Evolutionary conservation across 1,284 basidiomycete species (phyloP).

Genomic region (Anthracocystis panici-leucophaei): DNA sequence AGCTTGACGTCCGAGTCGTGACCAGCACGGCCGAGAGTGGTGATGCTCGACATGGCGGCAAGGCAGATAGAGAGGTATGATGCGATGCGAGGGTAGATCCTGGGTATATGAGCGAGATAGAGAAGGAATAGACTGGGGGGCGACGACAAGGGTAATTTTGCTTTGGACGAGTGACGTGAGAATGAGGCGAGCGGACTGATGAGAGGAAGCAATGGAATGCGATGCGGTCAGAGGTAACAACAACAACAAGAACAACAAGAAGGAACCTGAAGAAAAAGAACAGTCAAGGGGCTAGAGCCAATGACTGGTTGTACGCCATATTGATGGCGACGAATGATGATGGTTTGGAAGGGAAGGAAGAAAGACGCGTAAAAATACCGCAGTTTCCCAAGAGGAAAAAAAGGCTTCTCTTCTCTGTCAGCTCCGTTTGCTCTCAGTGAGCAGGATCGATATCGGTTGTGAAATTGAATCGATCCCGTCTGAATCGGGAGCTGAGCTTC

Average conservation of each 20-base stretch:
- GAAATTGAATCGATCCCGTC: not conserved
- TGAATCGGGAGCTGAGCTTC: not conserved
- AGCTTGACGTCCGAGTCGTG: constrained; percentile 47
- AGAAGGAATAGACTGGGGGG: not conserved
- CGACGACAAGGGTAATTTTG: not conserved
- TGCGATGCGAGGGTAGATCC: not conserved
- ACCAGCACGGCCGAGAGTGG: constrained; percentile 29
- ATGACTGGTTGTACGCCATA: constrained; percentile 24
- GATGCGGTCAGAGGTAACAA: constrained; percentile 27
- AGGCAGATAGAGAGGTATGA: not conserved
- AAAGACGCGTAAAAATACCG: constrained; percentile 6
- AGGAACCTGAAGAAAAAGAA: constrained; percentile 1
- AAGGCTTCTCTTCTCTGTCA: not conserved
- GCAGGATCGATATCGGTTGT: not conserved
- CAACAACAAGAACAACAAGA: constrained; percentile 5
- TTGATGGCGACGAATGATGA: constrained; percentile 19
- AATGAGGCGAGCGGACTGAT: not conserved
- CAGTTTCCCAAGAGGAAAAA: not conserved
- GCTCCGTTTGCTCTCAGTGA: not conserved
- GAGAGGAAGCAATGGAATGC: constrained; percentile 4
- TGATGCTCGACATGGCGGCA: constrained; percentile 35
- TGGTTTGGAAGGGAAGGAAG: constrained; percentile 3
- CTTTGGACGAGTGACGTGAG: not conserved
- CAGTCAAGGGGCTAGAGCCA: constrained; percentile 1
- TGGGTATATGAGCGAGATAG: not conserved